Evolutionary conservation across 2,329 filamentous ascomycete genomes (phyloP).

Genomic region (Sordariomycetes sp.): DNA sequence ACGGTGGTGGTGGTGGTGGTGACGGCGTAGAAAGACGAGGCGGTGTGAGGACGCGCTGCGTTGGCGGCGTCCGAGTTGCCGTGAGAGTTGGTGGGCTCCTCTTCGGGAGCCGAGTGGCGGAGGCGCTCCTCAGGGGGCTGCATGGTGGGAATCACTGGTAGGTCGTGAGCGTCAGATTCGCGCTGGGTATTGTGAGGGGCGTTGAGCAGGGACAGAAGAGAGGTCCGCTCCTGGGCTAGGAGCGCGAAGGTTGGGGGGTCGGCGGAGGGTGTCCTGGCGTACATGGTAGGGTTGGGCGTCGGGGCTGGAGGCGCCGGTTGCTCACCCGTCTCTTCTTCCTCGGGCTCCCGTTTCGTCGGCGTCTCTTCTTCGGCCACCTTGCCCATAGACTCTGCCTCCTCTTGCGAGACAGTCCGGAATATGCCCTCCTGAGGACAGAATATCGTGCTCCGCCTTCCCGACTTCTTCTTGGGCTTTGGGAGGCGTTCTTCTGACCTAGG

Average conservation of each 20-base stretch:
- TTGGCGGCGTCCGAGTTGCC: slow-evolving; percentile 11
- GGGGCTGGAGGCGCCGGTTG: slow-evolving; percentile 21
- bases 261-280: slow-evolving; percentile 49
- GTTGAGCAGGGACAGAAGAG: slow-evolving; percentile 50
- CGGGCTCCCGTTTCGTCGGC: not conserved
- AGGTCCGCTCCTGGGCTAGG: slow-evolving; percentile 40
- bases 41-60: slow-evolving; percentile 30
- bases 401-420: slow-evolving; percentile 48
- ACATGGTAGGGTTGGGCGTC: slow-evolving; percentile 26
- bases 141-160: slow-evolving; percentile 28
- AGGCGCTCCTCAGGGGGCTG: slow-evolving; percentile 16
- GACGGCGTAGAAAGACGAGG: slow-evolving; percentile 32
- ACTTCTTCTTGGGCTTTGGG: not conserved
- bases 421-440: slow-evolving; percentile 54
- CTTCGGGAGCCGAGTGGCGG: slow-evolving; percentile 1
- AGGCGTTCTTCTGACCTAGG: not conserved
- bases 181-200: slow-evolving; percentile 28
- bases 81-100: slow-evolving; percentile 6
- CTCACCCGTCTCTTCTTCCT: slow-evolving; percentile 12
- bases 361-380: slow-evolving; percentile 15
- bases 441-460: slow-evolving; percentile 30
- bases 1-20: slow-evolving; percentile 41
- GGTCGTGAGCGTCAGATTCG: slow-evolving; percentile 21
- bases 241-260: slow-evolving; percentile 51
- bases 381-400: slow-evolving; percentile 35